phyloP scores from a whole-genome alignment of 2,329 filamentous ascomycete species.

The Trichoderma gracile region DNA sequence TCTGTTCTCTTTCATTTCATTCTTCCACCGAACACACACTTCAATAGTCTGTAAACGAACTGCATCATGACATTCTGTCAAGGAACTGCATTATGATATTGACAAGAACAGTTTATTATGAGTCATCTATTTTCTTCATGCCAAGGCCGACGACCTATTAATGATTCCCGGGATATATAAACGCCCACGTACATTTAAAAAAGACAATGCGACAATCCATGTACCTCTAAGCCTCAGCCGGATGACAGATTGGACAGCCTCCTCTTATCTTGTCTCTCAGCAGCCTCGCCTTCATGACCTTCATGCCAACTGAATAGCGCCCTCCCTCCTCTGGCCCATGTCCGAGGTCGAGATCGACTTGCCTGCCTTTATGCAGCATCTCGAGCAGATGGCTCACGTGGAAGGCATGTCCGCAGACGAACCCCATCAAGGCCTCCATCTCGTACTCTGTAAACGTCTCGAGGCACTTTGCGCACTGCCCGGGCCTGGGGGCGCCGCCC shows the following conservation, averaged over 20 bases:
- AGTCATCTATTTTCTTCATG: not conserved
- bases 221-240: constrained; percentile 25
- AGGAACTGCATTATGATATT: not conserved
- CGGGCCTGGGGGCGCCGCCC: constrained; percentile 44
- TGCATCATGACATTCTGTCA: not conserved
- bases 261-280: constrained; percentile 68
- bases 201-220: not conserved
- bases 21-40: not conserved
- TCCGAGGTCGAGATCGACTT: constrained; percentile 50
- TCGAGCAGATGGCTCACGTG: constrained; percentile 72
- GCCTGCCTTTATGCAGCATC: constrained; percentile 48
- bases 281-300: constrained; percentile 82
- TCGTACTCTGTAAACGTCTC: constrained; percentile 62
- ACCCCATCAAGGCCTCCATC: constrained; percentile 73
- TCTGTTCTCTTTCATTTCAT: too few relatives aligned
- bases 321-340: constrained; percentile 45
- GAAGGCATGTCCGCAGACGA: constrained; percentile 80
- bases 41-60: not conserved
- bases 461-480: constrained; percentile 61
- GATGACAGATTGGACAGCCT: constrained; percentile 63
- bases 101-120: not conserved
- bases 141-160: not conserved
- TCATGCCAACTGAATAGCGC: constrained; percentile 73
- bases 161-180: constrained; percentile 19
- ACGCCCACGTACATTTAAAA: constrained; percentile 19